Conservation (phyloP, 2,329 filamentous ascomycete species). For the Sclerotinia sclerotiorum region DNA sequence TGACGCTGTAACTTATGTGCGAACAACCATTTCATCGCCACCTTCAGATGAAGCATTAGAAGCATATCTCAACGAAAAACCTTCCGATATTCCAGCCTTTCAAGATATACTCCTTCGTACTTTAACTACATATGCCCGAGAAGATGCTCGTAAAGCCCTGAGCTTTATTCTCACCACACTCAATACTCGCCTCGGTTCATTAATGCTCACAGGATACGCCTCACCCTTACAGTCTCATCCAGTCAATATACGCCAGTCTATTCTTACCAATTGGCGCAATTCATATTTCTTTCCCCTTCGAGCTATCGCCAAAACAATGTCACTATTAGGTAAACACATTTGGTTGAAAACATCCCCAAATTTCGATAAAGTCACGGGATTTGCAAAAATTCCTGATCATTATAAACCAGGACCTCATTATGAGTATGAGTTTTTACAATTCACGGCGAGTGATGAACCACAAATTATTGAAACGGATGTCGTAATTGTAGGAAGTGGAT, state of each 20-base stretch:
- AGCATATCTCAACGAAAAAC: conserved; percentile 54
- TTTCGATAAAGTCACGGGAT: conserved; percentile 57
- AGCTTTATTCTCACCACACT: conserved; percentile 36
- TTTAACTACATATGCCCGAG: conserved; percentile 39
- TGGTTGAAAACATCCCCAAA: conserved; percentile 52
- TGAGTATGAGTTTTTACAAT: conserved; percentile 40
- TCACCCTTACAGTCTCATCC: conserved; percentile 63
- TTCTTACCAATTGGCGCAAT: conserved; percentile 62
- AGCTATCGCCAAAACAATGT: conserved; percentile 55
- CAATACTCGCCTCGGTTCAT: conserved; percentile 62
- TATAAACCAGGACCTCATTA: conserved; percentile 42
- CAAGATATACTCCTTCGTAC: conserved; percentile 49
- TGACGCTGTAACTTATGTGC: conserved; percentile 45
- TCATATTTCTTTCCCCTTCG: conserved; percentile 58
- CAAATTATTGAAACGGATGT: conserved; percentile 75
- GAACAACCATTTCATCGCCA: conserved; percentile 42
- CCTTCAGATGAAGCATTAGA: conserved; percentile 48
- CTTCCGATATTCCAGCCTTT: conserved; percentile 54
- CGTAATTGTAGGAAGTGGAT: conserved; percentile 83
- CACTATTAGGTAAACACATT: conserved; percentile 50
- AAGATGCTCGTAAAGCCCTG: conserved; percentile 36
- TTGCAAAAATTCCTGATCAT: conserved; percentile 52
- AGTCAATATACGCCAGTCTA: conserved; percentile 57
- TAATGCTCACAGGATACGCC: conserved; percentile 67
- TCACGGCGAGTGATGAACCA: conserved; percentile 40